Evolutionary conservation across 768 basidiomycete species (phyloP).

Genomic region (Russula earlei): DNA sequence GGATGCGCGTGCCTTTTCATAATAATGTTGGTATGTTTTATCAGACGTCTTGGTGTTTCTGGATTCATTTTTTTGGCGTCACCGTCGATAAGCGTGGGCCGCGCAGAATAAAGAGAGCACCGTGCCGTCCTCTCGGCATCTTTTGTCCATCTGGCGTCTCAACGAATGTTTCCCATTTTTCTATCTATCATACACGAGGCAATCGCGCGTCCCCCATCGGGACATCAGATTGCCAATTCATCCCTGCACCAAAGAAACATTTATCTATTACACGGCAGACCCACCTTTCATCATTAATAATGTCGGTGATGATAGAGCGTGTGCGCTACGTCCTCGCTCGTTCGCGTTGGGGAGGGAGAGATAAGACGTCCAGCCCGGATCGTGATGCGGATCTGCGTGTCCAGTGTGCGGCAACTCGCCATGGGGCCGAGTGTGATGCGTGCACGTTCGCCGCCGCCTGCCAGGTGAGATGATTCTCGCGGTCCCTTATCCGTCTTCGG

Average conservation of each 20-base stretch:
- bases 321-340: not conserved
- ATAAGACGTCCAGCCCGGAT: conserved; percentile 9
- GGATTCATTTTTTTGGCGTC: not conserved
- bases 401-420: too few species aligned
- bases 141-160: not conserved
- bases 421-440: too few species aligned
- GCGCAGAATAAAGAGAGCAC: not conserved
- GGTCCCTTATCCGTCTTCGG: conserved; percentile 1
- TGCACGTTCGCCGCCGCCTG: not conserved
- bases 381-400: conserved; percentile 7
- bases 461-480: not conserved
- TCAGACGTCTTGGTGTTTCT: conserved; percentile 10
- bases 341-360: too few species aligned
- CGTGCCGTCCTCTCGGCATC: not conserved
- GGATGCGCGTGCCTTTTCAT: not conserved
- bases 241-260: not conserved
- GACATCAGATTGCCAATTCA: conserved; percentile 6
- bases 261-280: not conserved
- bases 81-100: not conserved
- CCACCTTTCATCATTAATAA: not conserved
- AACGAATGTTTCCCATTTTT: conserved; percentile 11
- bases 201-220: conserved; percentile 8
- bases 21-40: not conserved
- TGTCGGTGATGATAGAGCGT: too few species aligned
- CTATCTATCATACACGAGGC: conserved; percentile 17